Base-by-base conservation (phyloP, 352 stramenopile species). In the Phytophthora sojae region DNA sequence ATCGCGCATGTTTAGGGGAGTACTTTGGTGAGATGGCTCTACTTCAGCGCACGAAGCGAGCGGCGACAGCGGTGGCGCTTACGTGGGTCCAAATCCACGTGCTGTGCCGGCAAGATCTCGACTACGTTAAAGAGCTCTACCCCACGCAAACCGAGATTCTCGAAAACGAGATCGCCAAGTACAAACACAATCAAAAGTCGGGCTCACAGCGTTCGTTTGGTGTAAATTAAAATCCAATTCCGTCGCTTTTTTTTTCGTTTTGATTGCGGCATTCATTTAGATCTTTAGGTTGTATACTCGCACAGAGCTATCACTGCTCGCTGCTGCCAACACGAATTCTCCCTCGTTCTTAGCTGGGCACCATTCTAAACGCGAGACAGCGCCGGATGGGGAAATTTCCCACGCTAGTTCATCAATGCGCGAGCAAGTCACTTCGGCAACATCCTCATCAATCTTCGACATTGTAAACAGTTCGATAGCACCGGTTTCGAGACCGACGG, bases 1-100 rank as follows among this genome's bases (percentile, higher is more conserved):
- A 35, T 35, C 6, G 6, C 29, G 6, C 26, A 29, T 29, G 2
- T 29, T 7, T 30, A 35, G 29, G 29, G 6, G 30, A 0, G 30
- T 94, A 93, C 64, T 91, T 94, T 63, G 86, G 85, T 4, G 87
- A 94, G 50, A 94, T 92, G 84, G 83, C 82, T 12, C 57, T 94
- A 32, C 62, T 94, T 37, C 85, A 94, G 45, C 63, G 74, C 21
- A 71, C 84, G n/a, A 89, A 86, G 58, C 80, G 86, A 6, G 90
- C 85, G 1, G 89, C 85, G 0, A 92, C 85, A 4, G 74, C 82
- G 21, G 76, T 91, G n/a, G 86, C 86, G 5, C 71, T 92, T 12
- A 83, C 82, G n/a, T 92, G 84, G 84, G 84, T 92, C 12, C 83
- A 91, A 44, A 92, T 94, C 51, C 85, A 92, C 52, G 83, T 92